Evolutionary conservation across 2,329 filamentous ascomycete genomes (phyloP).

Genomic region (Penicillium brevicompactum): DNA sequence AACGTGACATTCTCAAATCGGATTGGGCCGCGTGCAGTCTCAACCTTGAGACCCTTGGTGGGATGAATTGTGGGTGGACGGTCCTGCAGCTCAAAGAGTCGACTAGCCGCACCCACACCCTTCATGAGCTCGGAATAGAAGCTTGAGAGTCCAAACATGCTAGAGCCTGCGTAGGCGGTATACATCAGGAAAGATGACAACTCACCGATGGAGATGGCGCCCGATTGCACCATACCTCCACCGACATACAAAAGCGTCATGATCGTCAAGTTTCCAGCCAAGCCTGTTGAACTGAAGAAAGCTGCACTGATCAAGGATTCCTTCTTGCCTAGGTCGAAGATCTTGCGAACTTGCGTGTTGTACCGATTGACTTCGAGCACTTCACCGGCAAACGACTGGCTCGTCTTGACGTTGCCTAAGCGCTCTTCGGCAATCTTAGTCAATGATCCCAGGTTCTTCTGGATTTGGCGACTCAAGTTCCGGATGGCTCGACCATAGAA

Average conservation of each 20-base stretch:
- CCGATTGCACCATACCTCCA: constrained; percentile 83
- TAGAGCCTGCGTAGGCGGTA: constrained; percentile 81
- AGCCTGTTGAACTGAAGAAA: constrained; percentile 84
- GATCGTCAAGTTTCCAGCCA: constrained; percentile 96
- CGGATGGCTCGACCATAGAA: constrained; percentile 88
- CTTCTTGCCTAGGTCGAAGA: constrained; percentile 82
- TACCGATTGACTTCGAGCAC: constrained; percentile 87
- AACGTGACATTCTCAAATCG: constrained; percentile 84
- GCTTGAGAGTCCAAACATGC: constrained; percentile 87
- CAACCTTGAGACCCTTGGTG: constrained; percentile 77
- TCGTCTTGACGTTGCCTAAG: constrained; percentile 94
- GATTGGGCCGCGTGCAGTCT: constrained; percentile 84
- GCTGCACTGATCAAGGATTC: constrained; percentile 88
- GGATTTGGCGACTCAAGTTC: constrained; percentile 86
- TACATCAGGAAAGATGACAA: constrained; percentile 98
- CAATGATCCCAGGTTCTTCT: constrained; percentile 87
- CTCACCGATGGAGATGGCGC: constrained; percentile 85
- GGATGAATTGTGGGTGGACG: constrained; percentile 82
- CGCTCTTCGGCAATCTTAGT: constrained; percentile 98
- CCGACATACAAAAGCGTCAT: constrained; percentile 87
- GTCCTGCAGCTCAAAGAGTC: constrained; percentile 94
- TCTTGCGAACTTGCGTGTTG: constrained; percentile 87
- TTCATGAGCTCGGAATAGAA: constrained; percentile 99
- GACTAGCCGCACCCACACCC: constrained; percentile 93
- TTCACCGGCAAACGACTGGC: constrained; percentile 93